Evolutionary conservation across 2,329 filamentous ascomycete species (phyloP).

Genomic region (Alternaria sp.): DNA sequence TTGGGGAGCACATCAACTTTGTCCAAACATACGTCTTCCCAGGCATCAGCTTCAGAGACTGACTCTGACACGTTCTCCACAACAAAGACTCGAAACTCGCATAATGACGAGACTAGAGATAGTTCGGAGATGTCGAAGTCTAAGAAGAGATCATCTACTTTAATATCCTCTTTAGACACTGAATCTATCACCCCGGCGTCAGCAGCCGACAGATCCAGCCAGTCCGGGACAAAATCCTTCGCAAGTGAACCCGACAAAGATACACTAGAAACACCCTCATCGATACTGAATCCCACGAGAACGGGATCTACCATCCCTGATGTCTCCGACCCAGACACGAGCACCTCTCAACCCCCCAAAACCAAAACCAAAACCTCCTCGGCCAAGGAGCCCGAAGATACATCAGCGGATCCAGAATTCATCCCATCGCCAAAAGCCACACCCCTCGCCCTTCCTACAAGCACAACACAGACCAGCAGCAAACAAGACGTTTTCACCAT

Average conservation of each 20-base stretch:
- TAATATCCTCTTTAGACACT: too few species aligned
- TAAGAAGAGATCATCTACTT: background rate
- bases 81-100: too few species aligned
- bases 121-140: background rate
- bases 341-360: background rate
- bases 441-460: background rate
- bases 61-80: background rate
- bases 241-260: background rate
- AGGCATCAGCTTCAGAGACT: background rate
- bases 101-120: background rate
- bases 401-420: background rate
- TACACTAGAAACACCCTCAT: background rate
- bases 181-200: background rate
- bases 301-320: too few species aligned
- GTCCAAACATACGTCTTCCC: background rate
- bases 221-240: background rate
- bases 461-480: background rate
- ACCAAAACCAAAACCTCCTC: background rate
- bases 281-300: background rate
- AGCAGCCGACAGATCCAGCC: background rate
- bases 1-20: background rate
- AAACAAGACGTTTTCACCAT: background rate
- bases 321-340: background rate
- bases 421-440: background rate
- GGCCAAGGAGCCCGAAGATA: background rate